Evolutionary conservation across 352 stramenopile genomes (phyloP).

Genomic region (Pythium sp.): DNA sequence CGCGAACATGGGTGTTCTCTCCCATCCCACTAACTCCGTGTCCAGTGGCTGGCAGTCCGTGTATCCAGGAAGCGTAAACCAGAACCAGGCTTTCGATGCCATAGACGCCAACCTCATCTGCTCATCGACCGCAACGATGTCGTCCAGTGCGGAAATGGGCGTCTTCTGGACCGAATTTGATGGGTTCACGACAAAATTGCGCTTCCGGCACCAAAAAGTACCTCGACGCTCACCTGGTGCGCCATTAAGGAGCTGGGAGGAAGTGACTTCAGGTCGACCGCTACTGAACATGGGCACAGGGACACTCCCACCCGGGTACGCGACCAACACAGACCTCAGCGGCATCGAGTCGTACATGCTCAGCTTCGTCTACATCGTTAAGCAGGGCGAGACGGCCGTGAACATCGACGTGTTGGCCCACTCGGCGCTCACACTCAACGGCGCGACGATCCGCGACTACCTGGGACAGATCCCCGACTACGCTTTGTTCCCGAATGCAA

Average conservation of each 20-base stretch:
- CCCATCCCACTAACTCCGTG: conserved; percentile 9
- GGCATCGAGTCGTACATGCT: conserved; percentile 34
- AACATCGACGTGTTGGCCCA: conserved; percentile 42
- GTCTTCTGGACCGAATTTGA: conserved; percentile 77
- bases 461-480: conserved; percentile 47
- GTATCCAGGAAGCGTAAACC: conserved; percentile 32
- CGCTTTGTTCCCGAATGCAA: conserved; percentile 40
- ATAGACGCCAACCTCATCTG: conserved; percentile 43
- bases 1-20: conserved; percentile 20
- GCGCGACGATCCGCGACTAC: conserved; percentile 36
- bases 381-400: conserved; percentile 27
- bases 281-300: conserved; percentile 43
- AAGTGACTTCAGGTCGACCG: conserved; percentile 35
- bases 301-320: conserved; percentile 33
- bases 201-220: conserved; percentile 41
- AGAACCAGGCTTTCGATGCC: conserved; percentile 47
- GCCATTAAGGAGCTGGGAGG: conserved; percentile 26
- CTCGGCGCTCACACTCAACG: conserved; percentile 46
- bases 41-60: conserved; percentile 30
- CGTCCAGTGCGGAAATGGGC: conserved; percentile 20
- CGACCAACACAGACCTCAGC: conserved; percentile 52
- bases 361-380: conserved; percentile 54
- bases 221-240: conserved; percentile 16
- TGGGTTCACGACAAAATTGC: conserved; percentile 59
- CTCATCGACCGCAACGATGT: conserved; percentile 17